These are phyloP conservation scores for Ophiostoma ips DNA, from an alignment of 2,329 filamentous ascomycete genomes.

Conservation along the genomic window DNA sequence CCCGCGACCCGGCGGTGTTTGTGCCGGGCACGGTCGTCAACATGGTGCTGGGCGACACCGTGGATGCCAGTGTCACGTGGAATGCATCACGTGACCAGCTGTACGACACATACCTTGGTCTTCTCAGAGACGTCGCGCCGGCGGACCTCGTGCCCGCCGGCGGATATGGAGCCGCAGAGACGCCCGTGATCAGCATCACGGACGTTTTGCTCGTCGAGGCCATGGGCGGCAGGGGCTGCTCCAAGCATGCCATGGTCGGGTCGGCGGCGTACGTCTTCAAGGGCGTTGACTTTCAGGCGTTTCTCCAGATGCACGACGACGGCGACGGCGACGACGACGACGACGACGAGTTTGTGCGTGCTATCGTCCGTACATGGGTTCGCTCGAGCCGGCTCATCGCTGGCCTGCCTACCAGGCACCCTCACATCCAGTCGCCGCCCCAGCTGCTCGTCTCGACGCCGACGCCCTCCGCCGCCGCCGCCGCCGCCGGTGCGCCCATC, in stretches of 20 bases:
- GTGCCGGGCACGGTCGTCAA: conserved; percentile 2
- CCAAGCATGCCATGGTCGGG: background rate
- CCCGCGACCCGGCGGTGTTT: background rate
- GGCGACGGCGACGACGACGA: background rate
- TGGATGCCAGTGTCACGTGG: background rate
- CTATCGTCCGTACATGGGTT: background rate
- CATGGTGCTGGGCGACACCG: background rate
- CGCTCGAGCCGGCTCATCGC: conserved; percentile 1
- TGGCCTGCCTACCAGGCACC: conserved; percentile 10
- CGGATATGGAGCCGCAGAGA: background rate
- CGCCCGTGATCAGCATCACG: conserved; percentile 1
- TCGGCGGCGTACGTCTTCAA: background rate
- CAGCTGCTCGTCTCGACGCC: conserved; percentile 2
- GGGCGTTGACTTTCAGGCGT: conserved; percentile 4
- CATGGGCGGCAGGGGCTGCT: conserved; percentile 3
- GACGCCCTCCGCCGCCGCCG: background rate
- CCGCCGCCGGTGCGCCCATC: background rate
- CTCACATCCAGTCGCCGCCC: conserved; percentile 14
- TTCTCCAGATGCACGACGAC: conserved; percentile 1
- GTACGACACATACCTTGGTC: background rate
- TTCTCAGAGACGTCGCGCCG: background rate
- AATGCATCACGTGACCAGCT: background rate
- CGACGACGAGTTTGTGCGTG: background rate
- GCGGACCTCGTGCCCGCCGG: background rate
- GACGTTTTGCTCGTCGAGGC: background rate